Conservation (phyloP, 495 filamentous ascomycete genomes). For the Penicillium mononematosum region DNA sequence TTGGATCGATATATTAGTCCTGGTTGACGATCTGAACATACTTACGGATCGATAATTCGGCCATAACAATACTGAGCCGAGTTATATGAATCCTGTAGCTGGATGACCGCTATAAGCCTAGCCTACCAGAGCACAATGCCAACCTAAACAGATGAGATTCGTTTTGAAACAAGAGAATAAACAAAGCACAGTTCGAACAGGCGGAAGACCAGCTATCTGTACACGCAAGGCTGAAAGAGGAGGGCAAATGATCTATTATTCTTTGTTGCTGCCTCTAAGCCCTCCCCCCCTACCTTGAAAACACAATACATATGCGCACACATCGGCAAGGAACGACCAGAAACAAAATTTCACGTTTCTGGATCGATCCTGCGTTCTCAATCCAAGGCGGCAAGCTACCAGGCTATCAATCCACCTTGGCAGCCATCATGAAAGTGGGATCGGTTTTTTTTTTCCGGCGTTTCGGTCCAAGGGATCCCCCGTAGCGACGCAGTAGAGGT, state of each 20-base stretch:
- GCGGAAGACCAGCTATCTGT: slow-evolving; percentile 52
- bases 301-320: slow-evolving; percentile 34
- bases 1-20: background rate
- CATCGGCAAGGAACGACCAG: slow-evolving; percentile 13
- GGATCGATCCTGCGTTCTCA: slow-evolving; percentile 21
- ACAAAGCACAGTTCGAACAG: slow-evolving; percentile 45
- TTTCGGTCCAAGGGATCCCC: slow-evolving; percentile 9
- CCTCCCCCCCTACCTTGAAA: slow-evolving; percentile 25
- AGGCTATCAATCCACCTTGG: slow-evolving; percentile 8
- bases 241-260: slow-evolving; percentile 29
- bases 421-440: slow-evolving; percentile 27
- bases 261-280: slow-evolving; percentile 22
- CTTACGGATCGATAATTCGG: background rate
- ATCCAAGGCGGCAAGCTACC: slow-evolving; percentile 31
- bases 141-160: slow-evolving; percentile 40
- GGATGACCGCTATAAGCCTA: background rate
- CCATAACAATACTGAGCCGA: background rate
- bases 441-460: slow-evolving; percentile 19
- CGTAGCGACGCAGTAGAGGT: slow-evolving; percentile 11
- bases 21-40: background rate
- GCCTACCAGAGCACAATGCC: slow-evolving; percentile 12
- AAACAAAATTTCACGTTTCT: slow-evolving; percentile 10
- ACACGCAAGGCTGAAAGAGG: slow-evolving; percentile 44
- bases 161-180: slow-evolving; percentile 32
- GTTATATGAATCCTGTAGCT: background rate